Base-by-base conservation (phyloP, 495 filamentous ascomycete species). In the Amphirosellinia nigrospora region DNA sequence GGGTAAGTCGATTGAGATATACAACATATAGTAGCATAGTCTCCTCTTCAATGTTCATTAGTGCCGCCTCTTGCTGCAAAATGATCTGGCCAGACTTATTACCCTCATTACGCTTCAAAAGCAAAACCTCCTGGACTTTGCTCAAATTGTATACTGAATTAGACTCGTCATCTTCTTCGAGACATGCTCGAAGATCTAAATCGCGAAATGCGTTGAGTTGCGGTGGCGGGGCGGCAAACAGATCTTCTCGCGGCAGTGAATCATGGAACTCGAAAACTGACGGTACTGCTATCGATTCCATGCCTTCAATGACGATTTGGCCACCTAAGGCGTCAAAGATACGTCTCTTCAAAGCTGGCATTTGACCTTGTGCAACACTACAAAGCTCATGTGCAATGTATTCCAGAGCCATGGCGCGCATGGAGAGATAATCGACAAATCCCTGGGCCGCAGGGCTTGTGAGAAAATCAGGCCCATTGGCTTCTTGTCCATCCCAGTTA, bases 181-280 rank as follows among this genome's bases (percentile, higher is more conserved):
- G 79, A 68, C 88, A 94, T 9, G 88, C 75, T 4, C 85, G 80
- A 52, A 95, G 75, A 68, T 91, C 87, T 43, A 95, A 73, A 48
- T 88, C 87, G 19, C 82, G 76, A 64, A 94, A 90, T 45, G 87
- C 82, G 11, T 77, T 77, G 23, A 89, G 79, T 15, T 82, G 67
- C 9, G 92, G 90, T 2, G 74, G 64, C 11, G 79, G 66, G 41
- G 85, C 75, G 45, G 83, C 71, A 70, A 84, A 85, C 2, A 82
- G 63, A 50, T 89, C 83, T 50, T 94, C 89, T 9, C 93, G 78
- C 66, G 94, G 90, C 38, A 94, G 84, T 67, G 98, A 97, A 80
- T 98, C 96, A 67, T 97, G 94, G 26, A 98, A 87, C 71, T 98
- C 96, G 78, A 98, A 96, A 16, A 98, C 86, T 7, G 90, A 92